Base-by-base conservation (phyloP, 1,284 basidiomycete genomes). In the Boletus semigastroideus region DNA sequence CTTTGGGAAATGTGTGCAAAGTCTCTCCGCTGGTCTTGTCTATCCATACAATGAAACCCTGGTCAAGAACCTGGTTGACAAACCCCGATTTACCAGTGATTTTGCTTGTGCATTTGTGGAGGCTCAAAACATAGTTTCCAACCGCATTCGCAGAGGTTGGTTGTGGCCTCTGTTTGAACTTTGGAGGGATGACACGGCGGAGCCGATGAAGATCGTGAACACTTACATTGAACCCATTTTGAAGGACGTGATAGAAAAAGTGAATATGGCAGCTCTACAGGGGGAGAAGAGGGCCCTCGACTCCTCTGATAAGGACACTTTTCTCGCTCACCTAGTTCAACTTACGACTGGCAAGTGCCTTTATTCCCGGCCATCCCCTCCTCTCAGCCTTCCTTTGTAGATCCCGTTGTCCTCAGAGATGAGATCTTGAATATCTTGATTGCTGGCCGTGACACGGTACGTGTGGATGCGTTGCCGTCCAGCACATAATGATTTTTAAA, bases 141-240 rank as follows among this genome's bases (percentile, higher is more conserved):
- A 62, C 42, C 71, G 80, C 5, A 63, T 69, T 44, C 68, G 71
- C 17, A 69, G 62, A 46, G 69, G 71, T 12, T 67, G 63, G 61
- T 51, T 72, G 5, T 84, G 82, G 81, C 78, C 78, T 10, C 55
- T 83, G 4, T 61, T 61, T 3, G 80, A 84, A 56, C 72, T 82
- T 12, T 74, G 63, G 42, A 55, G 65, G n/a, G 78, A 84, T 55
- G 66, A 70, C 48, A 75, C 75, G 5, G 63, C 65, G 40, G 64
- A 68, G 27, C 70, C 73, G 7, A 79, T 81, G 76, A 68, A 73
- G 52, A 56, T 75, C 6, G 76, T 84, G 20, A 75, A 77, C 48
- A 72, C 70, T 1, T 81, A 75, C 49, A 69, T 82, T 4, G 74
- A 78, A 42, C 81, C 80, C 0, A 76, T 83, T 33, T 55, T 82